Evolutionary conservation across 192 early-diverging fungal genomes (phyloP).

Genomic region (Geranomyces variabilis): DNA sequence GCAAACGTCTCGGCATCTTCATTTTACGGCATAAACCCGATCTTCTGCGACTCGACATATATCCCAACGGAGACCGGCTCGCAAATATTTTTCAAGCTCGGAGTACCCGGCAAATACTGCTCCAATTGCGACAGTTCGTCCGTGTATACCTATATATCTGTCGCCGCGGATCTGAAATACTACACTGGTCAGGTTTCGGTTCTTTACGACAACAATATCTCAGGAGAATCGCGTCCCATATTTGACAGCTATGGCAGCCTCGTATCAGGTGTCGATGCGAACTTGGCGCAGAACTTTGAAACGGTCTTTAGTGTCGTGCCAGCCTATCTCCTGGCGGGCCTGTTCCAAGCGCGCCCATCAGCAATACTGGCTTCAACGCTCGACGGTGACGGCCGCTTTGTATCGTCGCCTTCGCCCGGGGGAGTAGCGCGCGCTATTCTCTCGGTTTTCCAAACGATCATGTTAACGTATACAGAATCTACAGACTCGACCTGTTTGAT

Average conservation of each 20-base stretch:
- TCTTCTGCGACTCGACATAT: conserved; percentile 13
- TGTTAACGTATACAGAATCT: not conserved
- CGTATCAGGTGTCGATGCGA: conserved; percentile 5
- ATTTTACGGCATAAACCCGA: not conserved
- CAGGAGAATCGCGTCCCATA: not conserved
- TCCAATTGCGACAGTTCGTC: not conserved
- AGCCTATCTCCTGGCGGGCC: not conserved
- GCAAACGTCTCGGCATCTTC: not conserved
- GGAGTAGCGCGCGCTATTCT: not conserved
- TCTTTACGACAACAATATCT: not conserved
- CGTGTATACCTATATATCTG: conserved; percentile 6
- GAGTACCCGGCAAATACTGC: not conserved
- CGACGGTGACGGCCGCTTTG: not conserved
- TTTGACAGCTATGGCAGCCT: conserved; percentile 1
- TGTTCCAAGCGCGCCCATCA: conserved; percentile 1
- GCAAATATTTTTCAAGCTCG: not conserved
- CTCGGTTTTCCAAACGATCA: not conserved
- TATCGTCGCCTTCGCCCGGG: not conserved
- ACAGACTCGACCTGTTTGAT: conserved; percentile 2
- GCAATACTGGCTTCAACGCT: not conserved
- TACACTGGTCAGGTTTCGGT: not conserved
- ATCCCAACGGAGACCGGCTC: not conserved
- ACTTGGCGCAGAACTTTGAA: not conserved
- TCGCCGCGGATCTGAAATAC: not conserved
- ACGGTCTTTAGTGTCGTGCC: not conserved